Conservation (phyloP, 140 eudicot species). For the Stevia rebaudiana region DNA sequence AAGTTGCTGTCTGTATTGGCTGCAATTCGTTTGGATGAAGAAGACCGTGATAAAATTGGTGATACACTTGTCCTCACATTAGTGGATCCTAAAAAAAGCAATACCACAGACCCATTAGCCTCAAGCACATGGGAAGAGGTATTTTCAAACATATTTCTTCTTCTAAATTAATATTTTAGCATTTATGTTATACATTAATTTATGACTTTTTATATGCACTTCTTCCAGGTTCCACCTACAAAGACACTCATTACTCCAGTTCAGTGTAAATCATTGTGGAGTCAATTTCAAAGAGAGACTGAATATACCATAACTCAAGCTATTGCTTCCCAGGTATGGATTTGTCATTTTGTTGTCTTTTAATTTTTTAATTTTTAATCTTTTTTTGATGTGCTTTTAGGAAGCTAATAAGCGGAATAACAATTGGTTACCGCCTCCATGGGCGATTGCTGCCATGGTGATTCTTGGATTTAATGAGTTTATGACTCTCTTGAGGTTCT, state of each 20-base stretch:
- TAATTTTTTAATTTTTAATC: neutral
- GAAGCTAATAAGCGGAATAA: conserved; percentile 88
- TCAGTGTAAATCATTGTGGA: conserved; percentile 90
- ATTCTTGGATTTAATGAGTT: conserved; percentile 94
- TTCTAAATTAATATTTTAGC: neutral
- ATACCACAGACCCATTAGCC: conserved; percentile 68
- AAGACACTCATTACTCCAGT: conserved; percentile 87
- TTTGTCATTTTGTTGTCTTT: conserved; percentile 6
- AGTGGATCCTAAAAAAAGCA: conserved; percentile 45
- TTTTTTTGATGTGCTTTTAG: conserved; percentile 34
- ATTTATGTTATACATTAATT: neutral
- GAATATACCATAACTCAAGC: conserved; percentile 92
- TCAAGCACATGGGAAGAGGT: conserved; percentile 98
- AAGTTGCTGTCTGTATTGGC: conserved; percentile 81
- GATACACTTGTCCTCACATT: conserved; percentile 53
- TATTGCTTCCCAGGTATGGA: conserved; percentile 83
- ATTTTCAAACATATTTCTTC: neutral
- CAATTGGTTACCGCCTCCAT: conserved; percentile 99
- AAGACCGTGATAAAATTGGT: conserved; percentile 43
- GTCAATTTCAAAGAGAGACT: conserved; percentile 81
- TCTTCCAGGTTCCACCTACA: conserved; percentile 67
- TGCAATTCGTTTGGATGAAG: conserved; percentile 79
- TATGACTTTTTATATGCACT: neutral
- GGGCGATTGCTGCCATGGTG: conserved; percentile 86
- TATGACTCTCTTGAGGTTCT: conserved; percentile 90